Base-by-base conservation (phyloP, 73 alveolate species). In the Paramecium octaurelia region DNA sequence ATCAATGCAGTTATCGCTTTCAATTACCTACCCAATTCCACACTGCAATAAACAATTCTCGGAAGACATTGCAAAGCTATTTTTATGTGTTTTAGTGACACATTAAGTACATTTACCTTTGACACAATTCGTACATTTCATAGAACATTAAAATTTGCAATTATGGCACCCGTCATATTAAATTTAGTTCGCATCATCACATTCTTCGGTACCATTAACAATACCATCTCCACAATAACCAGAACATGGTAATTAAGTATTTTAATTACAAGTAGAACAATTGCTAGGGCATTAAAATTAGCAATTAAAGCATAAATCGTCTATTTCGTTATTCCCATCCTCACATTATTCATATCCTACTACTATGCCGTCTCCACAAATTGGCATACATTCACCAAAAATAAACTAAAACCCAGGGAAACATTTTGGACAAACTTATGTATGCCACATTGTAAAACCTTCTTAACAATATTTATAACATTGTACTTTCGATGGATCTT, bases 141-240 rank as follows among this genome's bases (percentile, higher is more conserved):
- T n/a, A n/a, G 24, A 27, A 73, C 87, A 73, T 35, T 16, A 35
- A 43, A 12, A 73, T 73, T 73, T 36, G 34, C 91, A 80, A 12
- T 80, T 6, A 44, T 18, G n/a, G 18, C 91, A 80, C 7, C 76
- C 91, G 44, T 80, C 91, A 42, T 4, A 8, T 43, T 59, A 43
- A 10, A 80, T 80, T 10, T 14, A 18, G 12, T 80, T 80, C 8
- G 77, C 91, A 80, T 80, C 91, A 43, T 80, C 91, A 14, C 91
- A 80, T 42, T 42, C 46, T 44, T 80, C 91, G 16, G 14, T 14
- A 0, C 87, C 64, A 12, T 12, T 11, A 11, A 73, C 31, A 14
- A 31, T 31, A 8, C 9, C 4, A 73, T 73, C 87, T 6, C 87
- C 87, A 12, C 87, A 64, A 24, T n/a, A 48, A 1, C 60, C 23